Conservation (phyloP, 805 yeast species). For the Limtongia smithiae region DNA sequence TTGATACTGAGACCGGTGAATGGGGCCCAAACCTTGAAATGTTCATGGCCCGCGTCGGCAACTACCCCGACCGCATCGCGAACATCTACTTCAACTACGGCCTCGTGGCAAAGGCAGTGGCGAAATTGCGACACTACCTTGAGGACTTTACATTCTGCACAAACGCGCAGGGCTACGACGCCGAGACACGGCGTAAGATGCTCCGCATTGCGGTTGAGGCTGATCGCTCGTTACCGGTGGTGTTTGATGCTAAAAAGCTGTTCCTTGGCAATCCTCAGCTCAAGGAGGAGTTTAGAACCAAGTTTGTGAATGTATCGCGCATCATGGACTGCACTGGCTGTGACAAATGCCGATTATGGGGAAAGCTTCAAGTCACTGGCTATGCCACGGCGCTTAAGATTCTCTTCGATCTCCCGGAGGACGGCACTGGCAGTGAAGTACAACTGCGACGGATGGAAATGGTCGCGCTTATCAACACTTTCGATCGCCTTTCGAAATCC, state of each 20-base stretch:
- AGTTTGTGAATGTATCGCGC: constrained; percentile 84
- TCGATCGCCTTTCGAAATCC: constrained; percentile 86
- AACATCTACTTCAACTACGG: constrained; percentile 93
- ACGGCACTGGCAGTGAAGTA: constrained; percentile 48
- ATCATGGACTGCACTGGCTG: constrained; percentile 99
- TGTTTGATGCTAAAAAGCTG: constrained; percentile 47
- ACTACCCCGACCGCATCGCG: constrained; percentile 80
- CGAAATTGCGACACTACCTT: constrained; percentile 57
- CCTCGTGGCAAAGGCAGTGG: constrained; percentile 72
- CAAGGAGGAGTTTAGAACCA: constrained; percentile 79
- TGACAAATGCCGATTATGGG: constrained; percentile 97
- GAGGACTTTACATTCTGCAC: constrained; percentile 50
- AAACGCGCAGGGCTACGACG: constrained; percentile 39
- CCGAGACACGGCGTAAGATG: constrained; percentile 46
- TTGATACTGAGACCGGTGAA: constrained; percentile 64
- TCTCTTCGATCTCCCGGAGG: constrained; percentile 67
- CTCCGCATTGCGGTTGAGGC: constrained; percentile 41
- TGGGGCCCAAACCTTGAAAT: constrained; percentile 81
- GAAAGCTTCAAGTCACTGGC: constrained; percentile 94
- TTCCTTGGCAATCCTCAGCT: constrained; percentile 49
- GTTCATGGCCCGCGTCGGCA: constrained; percentile 87
- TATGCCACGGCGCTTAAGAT: constrained; percentile 95
- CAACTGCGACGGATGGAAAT: constrained; percentile 73
- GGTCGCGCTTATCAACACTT: constrained; percentile 86
- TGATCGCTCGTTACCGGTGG: constrained; percentile 31